These are phyloP conservation scores for Pyricularia grisea DNA, from an alignment of 2,329 filamentous ascomycete species.

Conservation along the genomic window DNA sequence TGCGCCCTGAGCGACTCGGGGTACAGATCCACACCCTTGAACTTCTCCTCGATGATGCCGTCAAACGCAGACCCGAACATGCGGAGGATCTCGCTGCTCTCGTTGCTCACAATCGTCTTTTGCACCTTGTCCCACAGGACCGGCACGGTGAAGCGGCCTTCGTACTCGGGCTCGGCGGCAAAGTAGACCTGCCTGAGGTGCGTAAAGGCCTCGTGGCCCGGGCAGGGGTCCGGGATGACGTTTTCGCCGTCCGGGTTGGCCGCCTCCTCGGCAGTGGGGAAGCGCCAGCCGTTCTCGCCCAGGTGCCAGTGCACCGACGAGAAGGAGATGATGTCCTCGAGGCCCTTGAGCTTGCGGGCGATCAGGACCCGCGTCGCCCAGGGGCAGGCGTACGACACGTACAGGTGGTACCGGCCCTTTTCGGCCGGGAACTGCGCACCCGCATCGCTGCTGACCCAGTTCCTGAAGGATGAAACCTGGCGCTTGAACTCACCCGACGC, in stretches of 20 bases:
- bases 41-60: constrained; percentile 50
- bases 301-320: constrained; percentile 94
- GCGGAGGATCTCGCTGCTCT: constrained; percentile 85
- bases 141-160: constrained; percentile 78
- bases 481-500: constrained; percentile 89
- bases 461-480: constrained; percentile 72
- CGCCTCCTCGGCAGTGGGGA: constrained; percentile 53
- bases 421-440: constrained; percentile 74
- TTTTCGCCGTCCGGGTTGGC: constrained; percentile 40
- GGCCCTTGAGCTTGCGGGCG: constrained; percentile 79
- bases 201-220: constrained; percentile 58
- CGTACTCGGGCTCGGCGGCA: constrained; percentile 59
- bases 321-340: constrained; percentile 71
- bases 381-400: constrained; percentile 87
- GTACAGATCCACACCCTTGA: constrained; percentile 55
- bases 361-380: constrained; percentile 90
- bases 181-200: constrained; percentile 77
- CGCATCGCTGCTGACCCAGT: constrained; percentile 63
- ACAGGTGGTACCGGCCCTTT: constrained; percentile 87
- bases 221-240: constrained; percentile 57
- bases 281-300: constrained; percentile 67
- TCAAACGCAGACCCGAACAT: constrained; percentile 85
- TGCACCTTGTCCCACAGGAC: constrained; percentile 73
- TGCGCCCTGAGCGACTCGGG: constrained; percentile 51
- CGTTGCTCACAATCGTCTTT: constrained; percentile 78